Base-by-base conservation (phyloP, 306 rosid species). In the Prunus mira region DNA sequence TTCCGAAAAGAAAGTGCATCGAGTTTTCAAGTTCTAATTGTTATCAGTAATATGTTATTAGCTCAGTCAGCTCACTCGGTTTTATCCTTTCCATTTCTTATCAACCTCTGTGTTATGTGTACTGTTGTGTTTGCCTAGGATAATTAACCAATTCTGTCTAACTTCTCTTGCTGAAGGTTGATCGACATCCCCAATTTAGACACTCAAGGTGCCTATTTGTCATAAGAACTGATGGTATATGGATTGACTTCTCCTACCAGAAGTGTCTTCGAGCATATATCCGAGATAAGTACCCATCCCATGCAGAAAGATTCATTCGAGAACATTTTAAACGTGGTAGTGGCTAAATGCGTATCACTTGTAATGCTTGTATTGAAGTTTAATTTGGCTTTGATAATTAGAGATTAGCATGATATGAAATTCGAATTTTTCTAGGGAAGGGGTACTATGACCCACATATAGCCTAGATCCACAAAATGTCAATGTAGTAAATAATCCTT, bases 171-270 rank as follows among this genome's bases (percentile, higher is more conserved):
- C 71, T 88, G 85, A 86, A 92, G 99, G 98, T 96, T 24, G 97
- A 96, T 82, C 89, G 92, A 65, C 98, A 92, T 84, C 98, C 99
- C 73, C 89, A 84, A 73, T 92, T 88, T 80, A 79, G 76, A 69
- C 75, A 63, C 22, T 84, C 96, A 54, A 89, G 97, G 82, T 94
- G 98, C 87, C 89, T 94, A 41, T 92, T 92, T 82, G 90, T 94
- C 62, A 82, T 92, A 57, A 92, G 98, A 89, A 90, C 89, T 52
- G 96, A 95, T 75, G 97, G 96, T 49, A 86, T 84, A 66, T 92
- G 98, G 97, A 90, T 88, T 11, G 98, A 91, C 82, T 93, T 93
- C 89, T 93, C 97, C 10, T 93, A 93, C 78, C 96, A 85, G 79
- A 93, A 89, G 87, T 91, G 98, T 83, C 88, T 93, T 50, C 89